These are phyloP conservation scores for Pseudotulostoma volvatum DNA, from an alignment of 495 filamentous ascomycete species.

Conservation along the genomic window DNA sequence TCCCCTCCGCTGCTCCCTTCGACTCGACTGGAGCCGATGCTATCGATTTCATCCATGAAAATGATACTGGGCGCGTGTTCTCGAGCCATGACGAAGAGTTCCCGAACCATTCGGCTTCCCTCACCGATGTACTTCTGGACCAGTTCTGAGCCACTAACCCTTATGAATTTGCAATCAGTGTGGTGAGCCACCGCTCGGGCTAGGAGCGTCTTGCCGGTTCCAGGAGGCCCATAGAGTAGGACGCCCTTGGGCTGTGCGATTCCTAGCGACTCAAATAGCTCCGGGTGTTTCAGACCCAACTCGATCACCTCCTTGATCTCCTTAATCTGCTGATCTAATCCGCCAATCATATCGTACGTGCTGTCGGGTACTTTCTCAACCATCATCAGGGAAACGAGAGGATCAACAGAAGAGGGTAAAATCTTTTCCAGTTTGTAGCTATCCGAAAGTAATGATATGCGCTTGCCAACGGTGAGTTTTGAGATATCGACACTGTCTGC, in stretches of 20 bases:
- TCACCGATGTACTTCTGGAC: slow-evolving; percentile 99
- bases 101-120: slow-evolving; percentile 94
- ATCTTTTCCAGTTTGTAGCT: slow-evolving; percentile 97
- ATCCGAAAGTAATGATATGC: slow-evolving; percentile 88
- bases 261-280: slow-evolving; percentile 95
- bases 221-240: slow-evolving; percentile 88
- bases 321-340: slow-evolving; percentile 97
- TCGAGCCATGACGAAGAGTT: slow-evolving; percentile 97
- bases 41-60: slow-evolving; percentile 99
- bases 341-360: slow-evolving; percentile 99
- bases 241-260: slow-evolving; percentile 98
- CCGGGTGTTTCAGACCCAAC: slow-evolving; percentile 92
- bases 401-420: slow-evolving; percentile 92
- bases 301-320: slow-evolving; percentile 99
- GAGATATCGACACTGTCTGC: slow-evolving; percentile 84
- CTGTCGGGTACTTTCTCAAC: slow-evolving; percentile 99
- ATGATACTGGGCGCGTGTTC: slow-evolving; percentile 99
- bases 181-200: slow-evolving; percentile 95
- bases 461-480: slow-evolving; percentile 95
- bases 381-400: slow-evolving; percentile 99
- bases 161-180: slow-evolving; percentile 97
- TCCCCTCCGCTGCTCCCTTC: slow-evolving; percentile 90
- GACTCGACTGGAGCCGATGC: slow-evolving; percentile 91
- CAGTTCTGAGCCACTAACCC: slow-evolving; percentile 86
- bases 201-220: slow-evolving; percentile 92